A percentile compares a stretch with the other conserved stretches of the same genome.
phyloP scores from a whole-genome alignment of 23 red algal species.

The Porphyridium purpureum region DNA sequence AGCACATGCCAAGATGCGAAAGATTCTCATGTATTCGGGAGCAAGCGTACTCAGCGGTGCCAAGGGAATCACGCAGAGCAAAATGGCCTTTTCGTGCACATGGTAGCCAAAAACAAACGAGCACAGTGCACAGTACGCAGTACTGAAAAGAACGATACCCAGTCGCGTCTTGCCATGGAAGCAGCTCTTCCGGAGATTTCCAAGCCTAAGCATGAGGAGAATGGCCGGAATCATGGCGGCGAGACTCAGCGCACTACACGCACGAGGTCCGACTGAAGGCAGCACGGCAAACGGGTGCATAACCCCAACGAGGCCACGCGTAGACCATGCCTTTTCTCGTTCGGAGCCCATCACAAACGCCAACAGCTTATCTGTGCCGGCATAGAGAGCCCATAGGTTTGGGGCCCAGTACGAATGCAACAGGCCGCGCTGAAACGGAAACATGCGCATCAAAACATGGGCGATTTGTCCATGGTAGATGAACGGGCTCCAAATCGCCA shows the following conservation, averaged over 20 bases:
- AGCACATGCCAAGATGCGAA: background rate
- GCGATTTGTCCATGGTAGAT: background rate
- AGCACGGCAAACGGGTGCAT: constrained; percentile 10
- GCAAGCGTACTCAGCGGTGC: background rate
- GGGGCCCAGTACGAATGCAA: constrained; percentile 96
- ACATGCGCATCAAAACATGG: constrained; percentile 20
- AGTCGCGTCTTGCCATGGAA: too few relatives aligned
- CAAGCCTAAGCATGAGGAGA: background rate
- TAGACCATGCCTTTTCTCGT: background rate
- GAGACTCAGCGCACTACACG: background rate
- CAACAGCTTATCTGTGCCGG: constrained; percentile 5
- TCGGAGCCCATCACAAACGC: background rate
- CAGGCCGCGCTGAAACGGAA: constrained; percentile 75
- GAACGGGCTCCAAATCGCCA: background rate
- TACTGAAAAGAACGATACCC: too few relatives aligned
- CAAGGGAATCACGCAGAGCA: constrained; percentile 1
- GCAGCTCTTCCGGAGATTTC: too few relatives aligned
- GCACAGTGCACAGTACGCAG: constrained; percentile 1
- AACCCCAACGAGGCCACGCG: constrained; percentile 6
- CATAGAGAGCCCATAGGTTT: constrained; percentile 60
- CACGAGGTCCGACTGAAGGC: constrained; percentile 7
- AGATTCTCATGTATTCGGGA: background rate
- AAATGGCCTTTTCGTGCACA: constrained; percentile 34
- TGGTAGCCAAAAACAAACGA: constrained; percentile 32
- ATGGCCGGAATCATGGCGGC: background rate